These are phyloP conservation scores for Mortierella sp. DNA, from an alignment of 371 early-diverging fungal species.

Conservation along the genomic window DNA sequence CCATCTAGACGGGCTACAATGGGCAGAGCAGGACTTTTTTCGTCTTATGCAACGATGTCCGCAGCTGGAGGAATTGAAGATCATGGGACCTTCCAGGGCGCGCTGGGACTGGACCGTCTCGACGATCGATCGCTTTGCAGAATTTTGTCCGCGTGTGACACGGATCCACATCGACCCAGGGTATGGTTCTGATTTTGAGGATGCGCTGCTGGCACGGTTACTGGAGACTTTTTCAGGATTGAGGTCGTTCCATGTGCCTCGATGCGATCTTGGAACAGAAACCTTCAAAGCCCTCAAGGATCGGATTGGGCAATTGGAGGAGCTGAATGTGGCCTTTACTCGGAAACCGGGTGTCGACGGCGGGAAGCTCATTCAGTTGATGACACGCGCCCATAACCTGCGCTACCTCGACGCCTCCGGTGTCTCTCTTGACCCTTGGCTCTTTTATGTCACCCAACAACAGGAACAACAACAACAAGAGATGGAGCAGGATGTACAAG, in stretches of 20 bases:
- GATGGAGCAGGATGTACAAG: neutral
- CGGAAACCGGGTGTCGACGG: conserved; percentile 16
- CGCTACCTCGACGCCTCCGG: conserved; percentile 15
- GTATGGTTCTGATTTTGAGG: neutral
- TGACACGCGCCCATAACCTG: conserved; percentile 9
- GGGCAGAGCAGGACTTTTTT: conserved; percentile 1
- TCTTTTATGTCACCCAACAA: neutral
- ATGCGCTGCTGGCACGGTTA: neutral
- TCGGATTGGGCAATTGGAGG: conserved; percentile 15
- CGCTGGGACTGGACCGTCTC: conserved; percentile 17
- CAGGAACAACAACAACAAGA: neutral
- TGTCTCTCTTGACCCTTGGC: conserved; percentile 2
- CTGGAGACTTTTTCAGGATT: neutral
- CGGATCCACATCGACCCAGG: conserved; percentile 19
- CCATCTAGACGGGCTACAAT: neutral
- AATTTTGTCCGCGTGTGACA: neutral
- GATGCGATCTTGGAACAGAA: conserved; percentile 15
- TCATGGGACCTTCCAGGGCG: conserved; percentile 1
- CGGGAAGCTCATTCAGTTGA: conserved; percentile 6
- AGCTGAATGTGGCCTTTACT: conserved; percentile 12
- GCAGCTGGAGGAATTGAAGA: conserved; percentile 1
- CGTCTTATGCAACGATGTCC: neutral
- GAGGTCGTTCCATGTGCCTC: conserved; percentile 1
- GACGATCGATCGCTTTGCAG: conserved; percentile 9
- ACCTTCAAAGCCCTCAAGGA: conserved; percentile 17